These are phyloP conservation scores for Westerdykella ornata DNA, from an alignment of 2,329 filamentous ascomycete genomes.

Conservation along the genomic window DNA sequence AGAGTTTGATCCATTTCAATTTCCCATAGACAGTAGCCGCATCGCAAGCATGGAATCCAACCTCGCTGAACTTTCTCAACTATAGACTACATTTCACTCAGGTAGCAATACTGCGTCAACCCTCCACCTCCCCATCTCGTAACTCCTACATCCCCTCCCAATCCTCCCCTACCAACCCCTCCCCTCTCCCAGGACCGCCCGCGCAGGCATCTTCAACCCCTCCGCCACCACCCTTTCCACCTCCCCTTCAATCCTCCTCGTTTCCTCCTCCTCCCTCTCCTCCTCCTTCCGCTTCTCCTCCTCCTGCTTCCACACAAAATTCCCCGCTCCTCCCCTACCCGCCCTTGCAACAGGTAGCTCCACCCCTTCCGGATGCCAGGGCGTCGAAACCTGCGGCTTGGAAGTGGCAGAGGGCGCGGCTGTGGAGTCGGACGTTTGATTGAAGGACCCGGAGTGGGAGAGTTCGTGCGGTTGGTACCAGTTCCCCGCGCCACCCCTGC, in stretches of 20 bases:
- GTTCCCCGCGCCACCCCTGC: slow-evolving; percentile 44
- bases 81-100: too few species aligned
- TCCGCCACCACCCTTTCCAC: slow-evolving; percentile 40
- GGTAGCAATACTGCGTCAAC: too few species aligned
- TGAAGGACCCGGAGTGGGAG: slow-evolving; percentile 36
- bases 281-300: slow-evolving; percentile 23
- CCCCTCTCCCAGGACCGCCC: slow-evolving; percentile 34
- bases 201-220: slow-evolving; percentile 36
- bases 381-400: slow-evolving; percentile 25
- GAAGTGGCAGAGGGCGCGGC: slow-evolving; percentile 17
- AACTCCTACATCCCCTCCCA: neutral
- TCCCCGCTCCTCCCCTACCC: slow-evolving; percentile 45
- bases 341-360: slow-evolving; percentile 31
- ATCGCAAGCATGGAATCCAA: too few species aligned
- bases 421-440: slow-evolving; percentile 22
- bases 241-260: slow-evolving; percentile 27
- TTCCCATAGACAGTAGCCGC: too few species aligned
- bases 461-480: slow-evolving; percentile 41
- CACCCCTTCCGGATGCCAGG: slow-evolving; percentile 31
- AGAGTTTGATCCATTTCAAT: too few species aligned
- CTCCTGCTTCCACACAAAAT: slow-evolving; percentile 38
- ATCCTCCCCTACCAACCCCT: slow-evolving; percentile 19
- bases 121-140: too few species aligned
- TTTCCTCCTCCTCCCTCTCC: slow-evolving; percentile 21
- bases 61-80: too few species aligned